A percentile compares a stretch with the other conserved stretches of the same genome.
These are phyloP conservation scores for Verticillium nubilum DNA, from an alignment of 2,329 filamentous ascomycete species.

Conservation along the genomic window DNA sequence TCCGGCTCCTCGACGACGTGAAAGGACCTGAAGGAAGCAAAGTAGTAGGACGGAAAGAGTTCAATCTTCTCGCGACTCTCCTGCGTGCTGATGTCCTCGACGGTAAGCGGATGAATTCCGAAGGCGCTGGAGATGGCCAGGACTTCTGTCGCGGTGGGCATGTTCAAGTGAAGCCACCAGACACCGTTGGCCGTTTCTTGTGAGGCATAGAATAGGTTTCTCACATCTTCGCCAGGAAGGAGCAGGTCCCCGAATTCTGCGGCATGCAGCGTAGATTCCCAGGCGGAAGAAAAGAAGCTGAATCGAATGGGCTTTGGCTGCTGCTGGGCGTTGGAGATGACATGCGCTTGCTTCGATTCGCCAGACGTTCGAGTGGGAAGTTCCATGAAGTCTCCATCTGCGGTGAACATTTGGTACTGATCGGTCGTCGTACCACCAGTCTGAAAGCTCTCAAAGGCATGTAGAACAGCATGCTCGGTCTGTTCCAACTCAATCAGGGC, in stretches of 20 bases:
- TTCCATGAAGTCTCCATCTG: constrained; percentile 52
- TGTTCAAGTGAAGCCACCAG: constrained; percentile 98
- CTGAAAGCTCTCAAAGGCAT: constrained; percentile 43
- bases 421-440: constrained; percentile 31
- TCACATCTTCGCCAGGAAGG: constrained; percentile 82
- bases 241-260: constrained; percentile 83
- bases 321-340: constrained; percentile 27
- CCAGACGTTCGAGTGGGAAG: constrained; percentile 38
- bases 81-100: constrained; percentile 92
- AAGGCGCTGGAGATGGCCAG: constrained; percentile 88
- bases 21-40: constrained; percentile 95
- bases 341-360: constrained; percentile 29
- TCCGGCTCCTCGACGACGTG: constrained; percentile 70
- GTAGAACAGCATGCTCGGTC: constrained; percentile 29
- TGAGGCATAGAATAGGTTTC: constrained; percentile 72
- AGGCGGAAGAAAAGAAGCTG: constrained; percentile 94
- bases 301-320: constrained; percentile 54
- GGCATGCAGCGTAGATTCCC: constrained; percentile 89
- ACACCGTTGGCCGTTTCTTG: constrained; percentile 67
- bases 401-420: constrained; percentile 36
- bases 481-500: constrained; percentile 69
- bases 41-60: constrained; percentile 95
- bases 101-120: constrained; percentile 89
- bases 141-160: constrained; percentile 83
- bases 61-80: constrained; percentile 98